Base-by-base conservation (phyloP, 805 yeast species). In the Ogataea nonfermentans region DNA sequence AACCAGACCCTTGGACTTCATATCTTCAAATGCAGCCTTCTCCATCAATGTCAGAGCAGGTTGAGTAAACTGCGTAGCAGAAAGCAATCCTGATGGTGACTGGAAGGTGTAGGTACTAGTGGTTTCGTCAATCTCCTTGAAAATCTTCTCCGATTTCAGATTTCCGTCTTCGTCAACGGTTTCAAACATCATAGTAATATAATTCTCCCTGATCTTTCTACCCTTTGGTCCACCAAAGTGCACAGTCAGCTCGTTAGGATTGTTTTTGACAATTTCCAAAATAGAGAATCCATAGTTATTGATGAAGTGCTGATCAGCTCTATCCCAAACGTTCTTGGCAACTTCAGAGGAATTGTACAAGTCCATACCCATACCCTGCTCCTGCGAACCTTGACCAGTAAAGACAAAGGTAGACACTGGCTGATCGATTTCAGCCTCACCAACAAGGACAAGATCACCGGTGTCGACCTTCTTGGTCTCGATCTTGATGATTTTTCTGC, bases 341-440 rank as follows among this genome's bases (percentile, higher is more conserved):
- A 93, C 96, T 22, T 79, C 89, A 35, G 96, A 85, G 29, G 84
- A 75, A 51, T 81, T 81, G 67, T 93, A 93, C 62, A 93, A 77
- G 66, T 93, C 99, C 99, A 93, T 93, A 76, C 99, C 99, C 99
- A 93, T 93, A 65, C 97, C 97, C 73, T 95, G 99, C 68, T 95
- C 99, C 70, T 93, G 99, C 46, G 99, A 91, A 66, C 99, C 99
- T 75, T 93, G 99, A 62, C 99, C 99, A 51, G 99, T 93, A 71
- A 95, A 93, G 43, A 93, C 95, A 64, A 86, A 93, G 14, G 99
- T 84, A 30, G 98, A 86, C 38, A 83, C 84, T 24, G 99, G 99
- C 71, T 93, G 99, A 56, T 93, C 98, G 58, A 95, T 90, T 72
- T 93, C 99, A 41, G 99, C 99, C 71, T 88, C 95, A 70, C 98